These are phyloP conservation scores for Spathaspora gorwiae DNA, from an alignment of 805 yeast genomes.

Conservation along the genomic window DNA sequence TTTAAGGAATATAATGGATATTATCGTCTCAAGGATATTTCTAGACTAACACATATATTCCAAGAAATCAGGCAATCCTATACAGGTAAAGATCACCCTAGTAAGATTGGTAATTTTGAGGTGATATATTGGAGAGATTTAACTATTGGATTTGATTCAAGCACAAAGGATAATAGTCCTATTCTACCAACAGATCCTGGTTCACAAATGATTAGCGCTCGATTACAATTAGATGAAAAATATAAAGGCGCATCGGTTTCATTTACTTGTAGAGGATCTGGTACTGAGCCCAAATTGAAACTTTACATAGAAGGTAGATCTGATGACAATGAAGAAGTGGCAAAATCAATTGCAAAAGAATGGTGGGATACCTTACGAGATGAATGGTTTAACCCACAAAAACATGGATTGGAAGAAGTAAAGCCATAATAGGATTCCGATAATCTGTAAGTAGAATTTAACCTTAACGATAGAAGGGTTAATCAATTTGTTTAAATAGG, in stretches of 20 bases:
- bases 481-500: too few relatives aligned
- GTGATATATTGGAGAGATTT: conserved; percentile 77
- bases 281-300: conserved; percentile 93
- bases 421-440: neutral
- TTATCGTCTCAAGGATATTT: conserved; percentile 58
- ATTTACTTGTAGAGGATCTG: conserved; percentile 89
- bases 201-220: conserved; percentile 84
- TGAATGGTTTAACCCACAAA: conserved; percentile 69
- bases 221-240: conserved; percentile 22
- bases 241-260: conserved; percentile 35
- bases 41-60: conserved; percentile 53
- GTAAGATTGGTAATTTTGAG: conserved; percentile 49
- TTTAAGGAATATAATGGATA: conserved; percentile 86
- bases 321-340: conserved; percentile 34
- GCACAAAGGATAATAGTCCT: conserved; percentile 55
- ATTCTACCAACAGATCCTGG: conserved; percentile 62
- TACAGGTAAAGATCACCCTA: conserved; percentile 35
- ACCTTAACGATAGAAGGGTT: too few relatives aligned
- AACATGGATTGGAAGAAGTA: conserved; percentile 30
- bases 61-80: conserved; percentile 39
- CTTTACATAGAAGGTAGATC: conserved; percentile 82
- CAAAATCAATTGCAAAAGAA: conserved; percentile 48
- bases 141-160: conserved; percentile 75
- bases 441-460: too few relatives aligned
- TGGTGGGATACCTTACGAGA: conserved; percentile 61